Conservation (phyloP, 345 rosid species). For the Rhizophora mangle region DNA sequence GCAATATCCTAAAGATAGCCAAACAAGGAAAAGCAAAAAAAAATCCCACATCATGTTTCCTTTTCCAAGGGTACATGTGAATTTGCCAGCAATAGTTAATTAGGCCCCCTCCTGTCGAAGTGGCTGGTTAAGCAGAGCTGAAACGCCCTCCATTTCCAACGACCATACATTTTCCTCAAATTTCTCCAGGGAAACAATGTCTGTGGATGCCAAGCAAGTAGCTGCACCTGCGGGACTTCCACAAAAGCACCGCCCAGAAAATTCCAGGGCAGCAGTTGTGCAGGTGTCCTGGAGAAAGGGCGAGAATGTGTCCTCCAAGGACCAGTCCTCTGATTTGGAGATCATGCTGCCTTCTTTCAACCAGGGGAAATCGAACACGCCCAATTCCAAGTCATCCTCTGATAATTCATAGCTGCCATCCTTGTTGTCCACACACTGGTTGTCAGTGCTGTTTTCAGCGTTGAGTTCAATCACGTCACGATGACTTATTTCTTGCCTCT, state of each 20-base stretch:
- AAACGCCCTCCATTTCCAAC: constrained; percentile 33
- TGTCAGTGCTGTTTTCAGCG: neutral
- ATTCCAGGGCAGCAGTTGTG: constrained; percentile 4
- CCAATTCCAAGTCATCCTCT: constrained; percentile 17
- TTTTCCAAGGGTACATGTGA: neutral
- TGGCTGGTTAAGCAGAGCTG: constrained; percentile 19
- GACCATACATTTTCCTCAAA: constrained; percentile 44
- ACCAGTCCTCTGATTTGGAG: constrained; percentile 41
- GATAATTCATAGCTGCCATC: constrained; percentile 8
- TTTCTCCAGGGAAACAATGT: constrained; percentile 15
- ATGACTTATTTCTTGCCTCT: constrained; percentile 19
- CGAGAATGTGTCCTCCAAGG: constrained; percentile 35
- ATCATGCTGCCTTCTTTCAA: constrained; percentile 53
- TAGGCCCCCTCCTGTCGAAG: constrained; percentile 2
- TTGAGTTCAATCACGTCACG: neutral
- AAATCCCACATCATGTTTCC: neutral
- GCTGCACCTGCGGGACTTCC: constrained; percentile 19
- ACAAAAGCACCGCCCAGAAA: constrained; percentile 15
- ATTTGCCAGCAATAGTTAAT: neutral
- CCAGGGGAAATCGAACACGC: constrained; percentile 74
- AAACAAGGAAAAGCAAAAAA: no score
- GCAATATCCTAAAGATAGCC: no score
- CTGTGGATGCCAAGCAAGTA: neutral
- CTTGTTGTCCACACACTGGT: neutral
- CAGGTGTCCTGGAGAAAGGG: constrained; percentile 12